phyloP scores from a whole-genome alignment of 306 rosid genomes.

The Echinosophora koreensis region DNA sequence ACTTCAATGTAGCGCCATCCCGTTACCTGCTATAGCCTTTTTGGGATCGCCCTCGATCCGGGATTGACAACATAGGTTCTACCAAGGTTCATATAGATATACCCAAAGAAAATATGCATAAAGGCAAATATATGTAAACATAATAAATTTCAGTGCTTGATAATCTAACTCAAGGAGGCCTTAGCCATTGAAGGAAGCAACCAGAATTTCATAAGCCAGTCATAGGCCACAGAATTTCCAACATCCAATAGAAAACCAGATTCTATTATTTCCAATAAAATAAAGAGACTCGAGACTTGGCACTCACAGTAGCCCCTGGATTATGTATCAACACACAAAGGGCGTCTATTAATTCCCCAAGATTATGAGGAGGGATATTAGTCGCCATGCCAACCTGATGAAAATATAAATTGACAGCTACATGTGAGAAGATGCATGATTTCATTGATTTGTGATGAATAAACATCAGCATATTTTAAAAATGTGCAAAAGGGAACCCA shows the following conservation, averaged over 20 bases:
- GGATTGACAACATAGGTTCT: too few relatives aligned
- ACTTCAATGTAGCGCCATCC: too few relatives aligned
- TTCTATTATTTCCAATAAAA: neutral
- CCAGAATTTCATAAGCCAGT: neutral
- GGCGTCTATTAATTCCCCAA: slow-evolving; percentile 92
- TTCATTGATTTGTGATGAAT: slow-evolving; percentile 2
- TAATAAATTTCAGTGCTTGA: neutral
- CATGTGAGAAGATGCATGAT: slow-evolving; percentile 36
- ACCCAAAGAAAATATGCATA: neutral
- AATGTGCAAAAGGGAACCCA: slow-evolving; percentile 42
- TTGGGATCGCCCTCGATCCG: too few relatives aligned
- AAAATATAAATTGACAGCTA: slow-evolving; percentile 38
- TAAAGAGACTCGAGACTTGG: slow-evolving; percentile 12
- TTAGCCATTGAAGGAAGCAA: neutral
- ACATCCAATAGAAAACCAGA: neutral
- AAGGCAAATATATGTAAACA: neutral
- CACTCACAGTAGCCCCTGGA: slow-evolving; percentile 94
- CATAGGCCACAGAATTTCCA: neutral
- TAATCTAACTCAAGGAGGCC: neutral
- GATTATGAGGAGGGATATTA: slow-evolving; percentile 98
- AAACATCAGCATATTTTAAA: slow-evolving; percentile 31
- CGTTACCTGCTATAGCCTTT: too few relatives aligned
- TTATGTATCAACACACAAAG: slow-evolving; percentile 87
- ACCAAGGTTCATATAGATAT: neutral
- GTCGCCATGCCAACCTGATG: slow-evolving; percentile 99